Percentiles rank a stretch among this genome's conserved stretches.
Conservation (phyloP, 2,329 filamentous ascomycete species). For the Cladosporium sp. region DNA sequence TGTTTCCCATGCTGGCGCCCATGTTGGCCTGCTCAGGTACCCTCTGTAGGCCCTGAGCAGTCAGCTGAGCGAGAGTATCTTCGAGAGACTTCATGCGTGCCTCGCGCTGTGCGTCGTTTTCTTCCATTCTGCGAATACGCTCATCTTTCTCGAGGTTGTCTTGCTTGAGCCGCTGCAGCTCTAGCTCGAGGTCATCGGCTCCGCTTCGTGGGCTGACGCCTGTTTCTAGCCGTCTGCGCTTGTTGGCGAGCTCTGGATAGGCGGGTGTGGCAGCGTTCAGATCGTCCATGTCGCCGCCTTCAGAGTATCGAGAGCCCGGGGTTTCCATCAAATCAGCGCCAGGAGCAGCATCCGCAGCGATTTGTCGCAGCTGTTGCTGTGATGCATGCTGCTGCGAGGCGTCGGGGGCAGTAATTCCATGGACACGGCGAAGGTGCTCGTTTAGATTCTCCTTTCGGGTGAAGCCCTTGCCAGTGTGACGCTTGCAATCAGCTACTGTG, state of each 20-base stretch:
- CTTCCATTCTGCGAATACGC: slow-evolving; percentile 24
- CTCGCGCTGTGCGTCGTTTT: slow-evolving; percentile 6
- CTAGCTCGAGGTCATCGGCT: slow-evolving; percentile 30
- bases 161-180: slow-evolving; percentile 37
- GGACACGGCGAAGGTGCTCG: slow-evolving; percentile 88
- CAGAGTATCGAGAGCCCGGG: slow-evolving; percentile 5
- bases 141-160: slow-evolving; percentile 40
- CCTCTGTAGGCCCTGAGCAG: slow-evolving; percentile 3
- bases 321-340: slow-evolving; percentile 10
- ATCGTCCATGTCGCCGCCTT: slow-evolving; percentile 5
- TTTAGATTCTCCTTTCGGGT: slow-evolving; percentile 90
- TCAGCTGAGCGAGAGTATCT: slow-evolving; percentile 4
- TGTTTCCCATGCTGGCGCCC: neutral
- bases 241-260: slow-evolving; percentile 11
- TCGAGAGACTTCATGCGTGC: slow-evolving; percentile 11
- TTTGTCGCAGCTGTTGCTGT: slow-evolving; percentile 2
- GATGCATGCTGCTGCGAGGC: neutral
- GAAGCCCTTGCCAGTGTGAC: slow-evolving; percentile 82
- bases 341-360: slow-evolving; percentile 9
- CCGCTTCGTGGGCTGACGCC: slow-evolving; percentile 16
- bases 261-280: slow-evolving; percentile 7
- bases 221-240: slow-evolving; percentile 14
- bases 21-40: slow-evolving; percentile 7
- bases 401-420: slow-evolving; percentile 35
- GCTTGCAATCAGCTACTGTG: slow-evolving; percentile 81